These are phyloP conservation scores for Xylariales sp. DNA, from an alignment of 2,329 filamentous ascomycete species.

Conservation along the genomic window DNA sequence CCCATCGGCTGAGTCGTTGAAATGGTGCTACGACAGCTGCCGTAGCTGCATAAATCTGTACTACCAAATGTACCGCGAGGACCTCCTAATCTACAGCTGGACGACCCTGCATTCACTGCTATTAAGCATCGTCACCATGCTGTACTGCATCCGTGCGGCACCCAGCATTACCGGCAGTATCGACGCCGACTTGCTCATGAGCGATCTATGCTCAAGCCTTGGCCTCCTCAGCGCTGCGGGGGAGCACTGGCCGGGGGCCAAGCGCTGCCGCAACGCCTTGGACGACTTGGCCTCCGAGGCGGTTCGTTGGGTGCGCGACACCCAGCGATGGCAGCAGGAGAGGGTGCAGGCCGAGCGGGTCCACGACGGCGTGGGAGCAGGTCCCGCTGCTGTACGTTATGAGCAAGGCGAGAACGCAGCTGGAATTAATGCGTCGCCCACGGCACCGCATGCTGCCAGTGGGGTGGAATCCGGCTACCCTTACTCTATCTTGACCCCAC, in stretches of 20 bases:
- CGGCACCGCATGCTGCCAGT: too few relatives aligned
- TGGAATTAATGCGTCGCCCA: too few relatives aligned
- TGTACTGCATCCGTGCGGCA: conserved; percentile 46
- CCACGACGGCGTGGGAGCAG: too few relatives aligned
- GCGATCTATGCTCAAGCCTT: conserved; percentile 34
- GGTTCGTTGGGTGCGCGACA: conserved; percentile 1
- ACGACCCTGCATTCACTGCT: conserved; percentile 44
- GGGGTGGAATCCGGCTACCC: too few relatives aligned
- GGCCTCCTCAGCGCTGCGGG: conserved; percentile 46
- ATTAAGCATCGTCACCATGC: conserved; percentile 41
- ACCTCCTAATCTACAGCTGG: conserved; percentile 42
- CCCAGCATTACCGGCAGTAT: conserved; percentile 32
- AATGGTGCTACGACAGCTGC: conserved; percentile 38
- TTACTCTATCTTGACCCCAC: too few relatives aligned
- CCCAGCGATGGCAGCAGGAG: too few relatives aligned
- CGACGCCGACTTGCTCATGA: conserved; percentile 33
- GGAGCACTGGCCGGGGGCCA: conserved; percentile 48
- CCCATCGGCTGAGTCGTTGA: conserved; percentile 34
- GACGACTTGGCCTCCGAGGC: conserved; percentile 25
- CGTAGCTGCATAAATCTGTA: conserved; percentile 34
- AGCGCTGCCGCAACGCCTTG: conserved; percentile 38
- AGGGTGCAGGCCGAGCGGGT: too few relatives aligned
- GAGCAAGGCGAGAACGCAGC: too few relatives aligned
- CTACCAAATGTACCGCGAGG: conserved; percentile 37
- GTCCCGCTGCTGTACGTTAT: too few relatives aligned